phyloP scores from a whole-genome alignment of 495 filamentous ascomycete species.

The Mycothermus thermophilus region DNA sequence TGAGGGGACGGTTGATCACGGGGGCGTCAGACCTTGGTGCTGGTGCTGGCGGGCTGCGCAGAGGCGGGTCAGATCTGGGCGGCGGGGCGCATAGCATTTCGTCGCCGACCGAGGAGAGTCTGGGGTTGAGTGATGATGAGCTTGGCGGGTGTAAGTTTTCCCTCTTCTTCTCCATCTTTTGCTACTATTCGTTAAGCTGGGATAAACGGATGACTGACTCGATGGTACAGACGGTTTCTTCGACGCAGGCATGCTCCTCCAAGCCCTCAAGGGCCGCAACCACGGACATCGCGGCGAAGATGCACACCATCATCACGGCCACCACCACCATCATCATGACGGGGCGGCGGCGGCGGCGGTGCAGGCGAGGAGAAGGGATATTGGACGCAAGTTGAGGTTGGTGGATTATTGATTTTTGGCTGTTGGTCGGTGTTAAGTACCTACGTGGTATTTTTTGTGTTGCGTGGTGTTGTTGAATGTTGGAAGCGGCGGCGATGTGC shows the following conservation, averaged over 20 bases:
- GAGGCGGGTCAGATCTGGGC: constrained; percentile 26
- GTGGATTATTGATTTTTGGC: constrained; percentile 46
- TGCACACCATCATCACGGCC: not conserved
- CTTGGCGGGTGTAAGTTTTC: constrained; percentile 75
- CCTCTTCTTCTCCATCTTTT: not conserved
- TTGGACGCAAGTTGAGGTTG: constrained; percentile 67
- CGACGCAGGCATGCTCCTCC: constrained; percentile 83
- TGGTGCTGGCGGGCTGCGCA: no score
- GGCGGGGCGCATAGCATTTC: constrained; percentile 28
- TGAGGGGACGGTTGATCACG: constrained; percentile 43
- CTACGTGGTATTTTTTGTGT: no score
- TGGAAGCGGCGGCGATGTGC: no score
- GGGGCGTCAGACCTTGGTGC: no score
- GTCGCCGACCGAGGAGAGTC: constrained; percentile 40
- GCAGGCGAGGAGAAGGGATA: constrained; percentile 44
- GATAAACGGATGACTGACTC: not conserved
- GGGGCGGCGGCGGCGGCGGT: constrained; percentile 33
- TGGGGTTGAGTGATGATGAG: constrained; percentile 67
- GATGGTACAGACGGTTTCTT: constrained; percentile 71
- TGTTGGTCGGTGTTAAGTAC: not conserved
- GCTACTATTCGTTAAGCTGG: not conserved
- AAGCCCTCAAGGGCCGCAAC: constrained; percentile 58
- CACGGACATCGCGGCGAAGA: constrained; percentile 28
- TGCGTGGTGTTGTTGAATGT: not conserved
- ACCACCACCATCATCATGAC: not conserved